Evolutionary conservation across 2,329 filamentous ascomycete genomes (phyloP), one percentile per base, ranked within the genome.

Genomic region (Spiromastix sp.): DNA sequence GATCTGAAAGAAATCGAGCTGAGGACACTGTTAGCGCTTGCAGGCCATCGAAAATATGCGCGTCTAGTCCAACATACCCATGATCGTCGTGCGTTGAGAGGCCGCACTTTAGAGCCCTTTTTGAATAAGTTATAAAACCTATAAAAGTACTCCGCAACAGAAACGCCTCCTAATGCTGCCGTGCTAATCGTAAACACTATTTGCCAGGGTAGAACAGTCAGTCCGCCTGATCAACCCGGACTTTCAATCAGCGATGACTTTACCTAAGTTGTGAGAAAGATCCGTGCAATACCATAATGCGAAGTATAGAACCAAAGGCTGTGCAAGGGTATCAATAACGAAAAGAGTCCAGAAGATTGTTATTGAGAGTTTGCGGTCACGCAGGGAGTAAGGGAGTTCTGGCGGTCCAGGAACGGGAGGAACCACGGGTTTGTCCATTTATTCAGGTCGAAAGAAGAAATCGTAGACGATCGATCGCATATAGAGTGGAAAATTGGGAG

Each of bases 291-390:
- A 77, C 70, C 71, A 76, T 24, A 79, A 59, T 32, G 67, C 63
- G 59, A 72, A 79, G 56, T 78, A 79, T 2, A 79, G 60, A 3
- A 62, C 66, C 39, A 78, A 63, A 12, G 74, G 74, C 55, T 75
- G 70, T 38, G 61, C 67, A 40, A 75, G 59, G 33, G 68, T 72
- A 55, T 79, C 74, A 39, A 77, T 47, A 15, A 77, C 49, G 37
- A 77, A 73, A 26, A 79, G 50, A 1, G 59, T 58, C 74, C 74
- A 78, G 57, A 78, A 78, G 42, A 72, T 55, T 24, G 64, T 57
- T 41, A 78, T 75, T 21, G 66, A 60, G 54, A 66, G 68, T 48
- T 73, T 74, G 29, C 74, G 59, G 6, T 64, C 56, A 32, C 62
- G 64, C 27, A 77, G 52, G 15, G 67, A 67, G 55, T 77, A 77